These are phyloP conservation scores for Didymella glomerata DNA, from an alignment of 2,329 filamentous ascomycete genomes.

Conservation along the genomic window DNA sequence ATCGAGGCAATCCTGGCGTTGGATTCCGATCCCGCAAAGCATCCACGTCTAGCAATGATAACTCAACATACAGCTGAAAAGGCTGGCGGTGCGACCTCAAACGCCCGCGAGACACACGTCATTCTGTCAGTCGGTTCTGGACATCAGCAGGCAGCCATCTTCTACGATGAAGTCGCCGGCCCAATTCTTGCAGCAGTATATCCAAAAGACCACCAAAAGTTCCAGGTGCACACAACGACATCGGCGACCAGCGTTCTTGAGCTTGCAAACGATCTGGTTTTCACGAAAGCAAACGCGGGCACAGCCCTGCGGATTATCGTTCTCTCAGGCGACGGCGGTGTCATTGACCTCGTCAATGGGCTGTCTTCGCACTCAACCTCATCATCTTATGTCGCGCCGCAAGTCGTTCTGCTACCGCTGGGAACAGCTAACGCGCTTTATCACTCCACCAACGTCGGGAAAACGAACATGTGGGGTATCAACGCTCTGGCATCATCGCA, in stretches of 20 bases:
- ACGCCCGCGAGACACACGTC: conserved; percentile 49
- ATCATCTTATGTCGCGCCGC: conserved; percentile 57
- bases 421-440: conserved; percentile 62
- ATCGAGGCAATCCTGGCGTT: conserved; percentile 22
- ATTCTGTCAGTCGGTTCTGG: conserved; percentile 58
- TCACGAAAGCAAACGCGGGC: conserved; percentile 60
- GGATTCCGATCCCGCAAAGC: conserved; percentile 24
- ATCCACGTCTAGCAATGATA: conserved; percentile 31
- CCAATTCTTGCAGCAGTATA: conserved; percentile 56
- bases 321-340: conserved; percentile 85
- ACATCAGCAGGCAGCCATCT: conserved; percentile 50
- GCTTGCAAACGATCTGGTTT: conserved; percentile 63
- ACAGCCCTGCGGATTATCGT: conserved; percentile 67
- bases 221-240: conserved; percentile 68
- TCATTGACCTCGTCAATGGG: conserved; percentile 82
- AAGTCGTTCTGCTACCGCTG: conserved; percentile 63
- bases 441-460: conserved; percentile 53
- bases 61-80: conserved; percentile 21
- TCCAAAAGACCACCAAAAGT: conserved; percentile 47
- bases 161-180: conserved; percentile 51
- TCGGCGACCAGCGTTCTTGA: conserved; percentile 70
- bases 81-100: conserved; percentile 7
- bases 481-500: conserved; percentile 47
- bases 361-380: conserved; percentile 52
- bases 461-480: conserved; percentile 54